Evolutionary conservation across 176 grass and related monocot species (phyloP).

Genomic region (Luzula sylvatica): DNA sequence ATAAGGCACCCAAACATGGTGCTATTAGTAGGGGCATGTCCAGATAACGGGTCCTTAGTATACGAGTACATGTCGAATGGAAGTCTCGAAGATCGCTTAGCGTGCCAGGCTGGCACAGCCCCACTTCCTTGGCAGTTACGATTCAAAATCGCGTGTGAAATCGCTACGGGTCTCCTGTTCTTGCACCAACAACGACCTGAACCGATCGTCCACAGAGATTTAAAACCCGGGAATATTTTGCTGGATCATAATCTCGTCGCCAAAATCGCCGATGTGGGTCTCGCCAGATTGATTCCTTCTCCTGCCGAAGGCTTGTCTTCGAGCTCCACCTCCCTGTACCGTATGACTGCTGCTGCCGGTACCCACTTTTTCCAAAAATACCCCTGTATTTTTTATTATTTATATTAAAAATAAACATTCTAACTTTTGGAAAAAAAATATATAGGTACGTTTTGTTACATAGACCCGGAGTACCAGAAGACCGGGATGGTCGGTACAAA

Average conservation of each 20-base stretch:
- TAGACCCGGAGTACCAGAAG: slow-evolving; percentile 92
- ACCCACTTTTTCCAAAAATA: neutral
- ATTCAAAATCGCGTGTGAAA: slow-evolving; percentile 67
- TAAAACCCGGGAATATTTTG: slow-evolving; percentile 88
- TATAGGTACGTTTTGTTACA: slow-evolving; percentile 66
- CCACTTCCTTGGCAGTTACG: slow-evolving; percentile 54
- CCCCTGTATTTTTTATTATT: no score
- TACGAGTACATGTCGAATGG: slow-evolving; percentile 87
- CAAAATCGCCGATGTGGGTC: slow-evolving; percentile 79
- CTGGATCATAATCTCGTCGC: slow-evolving; percentile 35
- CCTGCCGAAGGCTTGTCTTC: slow-evolving; percentile 9
- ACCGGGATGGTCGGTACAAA: slow-evolving; percentile 60
- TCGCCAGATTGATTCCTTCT: slow-evolving; percentile 61
- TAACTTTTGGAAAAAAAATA: neutral
- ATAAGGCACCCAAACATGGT: slow-evolving; percentile 85
- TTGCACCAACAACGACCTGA: slow-evolving; percentile 74
- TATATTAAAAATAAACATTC: no score
- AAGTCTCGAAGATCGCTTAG: slow-evolving; percentile 66
- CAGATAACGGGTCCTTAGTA: slow-evolving; percentile 71
- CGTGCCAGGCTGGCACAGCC: slow-evolving; percentile 44
- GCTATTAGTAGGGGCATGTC: slow-evolving; percentile 69
- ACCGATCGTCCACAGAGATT: slow-evolving; percentile 75
- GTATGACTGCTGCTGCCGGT: slow-evolving; percentile 58
- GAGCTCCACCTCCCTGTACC: slow-evolving; percentile 28
- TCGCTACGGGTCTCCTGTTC: slow-evolving; percentile 57